phyloP scores from a whole-genome alignment of 768 basidiomycete genomes.

The Russula griseocarnosa region DNA sequence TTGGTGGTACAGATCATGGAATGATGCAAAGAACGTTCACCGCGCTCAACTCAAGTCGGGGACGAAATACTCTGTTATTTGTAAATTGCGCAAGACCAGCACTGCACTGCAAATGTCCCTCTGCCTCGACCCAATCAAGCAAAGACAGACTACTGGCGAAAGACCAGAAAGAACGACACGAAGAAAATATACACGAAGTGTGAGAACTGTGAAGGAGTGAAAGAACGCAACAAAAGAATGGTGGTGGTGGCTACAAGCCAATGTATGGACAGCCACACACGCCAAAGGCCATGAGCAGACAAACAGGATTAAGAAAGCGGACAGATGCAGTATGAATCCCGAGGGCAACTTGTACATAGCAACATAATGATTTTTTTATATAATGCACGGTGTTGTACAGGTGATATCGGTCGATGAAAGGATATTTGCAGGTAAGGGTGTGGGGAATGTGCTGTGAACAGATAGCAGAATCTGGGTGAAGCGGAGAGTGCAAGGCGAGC shows the following conservation, averaged over 20 bases:
- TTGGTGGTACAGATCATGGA: not conserved
- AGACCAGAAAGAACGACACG: not conserved
- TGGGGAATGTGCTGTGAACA: constrained; percentile 18
- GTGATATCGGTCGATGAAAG: constrained; percentile 20
- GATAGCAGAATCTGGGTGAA: constrained; percentile 10
- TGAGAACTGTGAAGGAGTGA: constrained; percentile 4
- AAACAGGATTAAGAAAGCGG: constrained; percentile 1
- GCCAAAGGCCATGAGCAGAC: not conserved
- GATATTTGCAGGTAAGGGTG: constrained; percentile 19
- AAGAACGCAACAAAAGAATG: not conserved
- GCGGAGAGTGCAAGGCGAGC: not conserved
- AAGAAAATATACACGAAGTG: constrained; percentile 16
- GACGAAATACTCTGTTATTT: not conserved
- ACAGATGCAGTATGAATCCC: constrained; percentile 8
- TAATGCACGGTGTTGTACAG: constrained; percentile 26
- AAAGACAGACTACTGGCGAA: constrained; percentile 7
- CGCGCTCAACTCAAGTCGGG: not conserved
- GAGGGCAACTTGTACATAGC: constrained; percentile 21
- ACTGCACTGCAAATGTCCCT: constrained; percentile 20
- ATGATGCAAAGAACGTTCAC: not conserved
- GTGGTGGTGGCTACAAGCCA: constrained; percentile 11
- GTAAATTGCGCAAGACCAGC: constrained; percentile 21
- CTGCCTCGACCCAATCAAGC: constrained; percentile 11
- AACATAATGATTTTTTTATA: constrained; percentile 16
- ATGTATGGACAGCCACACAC: constrained; percentile 20